Percentiles rank a stretch among this genome's conserved stretches.
These are phyloP conservation scores for Emmonsiellopsis sp. DNA, from an alignment of 2,329 filamentous ascomycete species.

Conservation along the genomic window DNA sequence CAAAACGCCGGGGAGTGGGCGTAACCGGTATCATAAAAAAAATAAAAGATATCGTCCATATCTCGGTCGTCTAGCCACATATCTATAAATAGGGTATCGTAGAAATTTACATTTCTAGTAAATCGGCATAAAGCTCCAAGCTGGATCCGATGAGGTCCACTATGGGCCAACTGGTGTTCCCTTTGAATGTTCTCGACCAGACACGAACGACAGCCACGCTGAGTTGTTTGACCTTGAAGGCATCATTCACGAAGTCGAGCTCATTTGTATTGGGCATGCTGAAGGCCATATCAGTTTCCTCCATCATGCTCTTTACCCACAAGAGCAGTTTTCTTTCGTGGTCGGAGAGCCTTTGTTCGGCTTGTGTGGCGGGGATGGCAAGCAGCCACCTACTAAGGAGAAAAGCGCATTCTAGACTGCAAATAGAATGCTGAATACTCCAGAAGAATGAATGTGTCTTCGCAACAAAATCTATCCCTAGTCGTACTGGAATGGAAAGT, in stretches of 20 bases:
- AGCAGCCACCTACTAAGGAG: slow-evolving; percentile 38
- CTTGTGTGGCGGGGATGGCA: slow-evolving; percentile 33
- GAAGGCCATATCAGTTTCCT: slow-evolving; percentile 39
- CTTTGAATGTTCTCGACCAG: slow-evolving; percentile 38
- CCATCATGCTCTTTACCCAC: slow-evolving; percentile 42
- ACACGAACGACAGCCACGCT: slow-evolving; percentile 40
- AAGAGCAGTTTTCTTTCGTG: slow-evolving; percentile 38
- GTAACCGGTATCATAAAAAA: too few species aligned
- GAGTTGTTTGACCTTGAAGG: slow-evolving; percentile 34
- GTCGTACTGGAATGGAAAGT: slow-evolving; percentile 44
- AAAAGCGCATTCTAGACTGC: slow-evolving; percentile 45
- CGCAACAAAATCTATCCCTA: slow-evolving; percentile 45
- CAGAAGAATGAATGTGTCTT: slow-evolving; percentile 46
- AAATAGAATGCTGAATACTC: slow-evolving; percentile 47
- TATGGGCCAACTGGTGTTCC: slow-evolving; percentile 41
- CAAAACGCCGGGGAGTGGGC: too few species aligned
- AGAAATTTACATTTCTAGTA: slow-evolving; percentile 25
- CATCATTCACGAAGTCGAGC: slow-evolving; percentile 33
- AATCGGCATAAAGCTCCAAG: slow-evolving; percentile 37
- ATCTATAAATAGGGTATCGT: neutral
- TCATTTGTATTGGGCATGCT: slow-evolving; percentile 29
- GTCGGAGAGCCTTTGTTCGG: slow-evolving; percentile 35
- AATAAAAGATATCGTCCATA: neutral
- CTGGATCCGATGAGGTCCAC: slow-evolving; percentile 38
- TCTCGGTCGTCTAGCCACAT: neutral